A percentile compares a stretch with the other conserved stretches of the same genome.
phyloP scores from a whole-genome alignment of 257 asterid genomes.

The Solanum neorickii region DNA sequence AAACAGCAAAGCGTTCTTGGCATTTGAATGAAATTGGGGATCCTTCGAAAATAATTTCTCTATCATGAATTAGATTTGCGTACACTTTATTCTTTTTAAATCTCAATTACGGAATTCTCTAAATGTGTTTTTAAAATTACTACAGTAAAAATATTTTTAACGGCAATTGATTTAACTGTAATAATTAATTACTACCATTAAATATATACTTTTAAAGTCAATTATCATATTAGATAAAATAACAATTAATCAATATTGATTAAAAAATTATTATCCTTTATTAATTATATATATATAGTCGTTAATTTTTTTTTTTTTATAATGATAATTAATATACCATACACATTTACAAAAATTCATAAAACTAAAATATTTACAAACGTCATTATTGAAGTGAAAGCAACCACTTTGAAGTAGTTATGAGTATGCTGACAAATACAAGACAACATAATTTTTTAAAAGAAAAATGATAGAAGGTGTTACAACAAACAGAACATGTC shows the following conservation, averaged over 20 bases:
- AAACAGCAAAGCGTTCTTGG: neutral
- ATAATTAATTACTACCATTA: neutral
- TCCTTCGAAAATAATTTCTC: neutral
- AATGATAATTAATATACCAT: neutral
- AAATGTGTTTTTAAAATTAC: neutral
- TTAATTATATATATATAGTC: too few species aligned
- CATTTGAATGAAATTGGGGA: neutral
- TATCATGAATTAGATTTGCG: neutral
- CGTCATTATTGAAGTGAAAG: neutral
- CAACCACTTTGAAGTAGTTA: neutral
- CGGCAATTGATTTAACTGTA: neutral
- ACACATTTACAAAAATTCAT: neutral
- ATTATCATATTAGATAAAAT: neutral
- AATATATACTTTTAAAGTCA: neutral
- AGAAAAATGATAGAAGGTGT: neutral
- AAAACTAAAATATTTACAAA: neutral
- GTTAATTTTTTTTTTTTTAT: too few species aligned
- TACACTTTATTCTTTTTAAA: accelerated
- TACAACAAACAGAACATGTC: neutral
- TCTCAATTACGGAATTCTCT: neutral
- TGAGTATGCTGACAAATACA: neutral
- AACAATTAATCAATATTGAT: neutral
- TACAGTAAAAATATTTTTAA: neutral
- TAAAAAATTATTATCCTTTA: accelerated
- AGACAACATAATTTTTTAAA: neutral